Evolutionary conservation across 2,329 filamentous ascomycete genomes (phyloP).

Genomic region (Ophiosphaerella narmari): DNA sequence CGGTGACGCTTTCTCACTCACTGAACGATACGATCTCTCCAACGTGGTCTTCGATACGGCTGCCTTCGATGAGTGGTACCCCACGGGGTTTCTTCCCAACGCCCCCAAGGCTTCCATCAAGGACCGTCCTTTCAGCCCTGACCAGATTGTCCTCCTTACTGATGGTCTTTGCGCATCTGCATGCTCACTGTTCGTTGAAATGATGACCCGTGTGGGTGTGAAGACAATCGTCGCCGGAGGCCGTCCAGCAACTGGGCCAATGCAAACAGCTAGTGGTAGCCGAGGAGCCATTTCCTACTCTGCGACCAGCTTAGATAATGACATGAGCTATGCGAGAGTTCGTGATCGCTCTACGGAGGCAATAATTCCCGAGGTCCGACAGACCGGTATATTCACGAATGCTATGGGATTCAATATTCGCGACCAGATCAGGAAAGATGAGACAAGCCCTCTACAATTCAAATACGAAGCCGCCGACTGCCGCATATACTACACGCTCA

Average conservation of each 20-base stretch:
- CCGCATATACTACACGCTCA: slow-evolving; percentile 45
- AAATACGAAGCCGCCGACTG: slow-evolving; percentile 47
- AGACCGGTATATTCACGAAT: slow-evolving; percentile 27
- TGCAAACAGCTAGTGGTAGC: slow-evolving; percentile 53
- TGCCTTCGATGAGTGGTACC: slow-evolving; percentile 37
- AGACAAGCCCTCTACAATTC: slow-evolving; percentile 43
- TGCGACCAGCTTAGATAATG: slow-evolving; percentile 41
- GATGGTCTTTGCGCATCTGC: slow-evolving; percentile 62
- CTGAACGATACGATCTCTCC: slow-evolving; percentile 21
- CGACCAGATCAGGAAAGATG: slow-evolving; percentile 44
- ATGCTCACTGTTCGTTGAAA: slow-evolving; percentile 59
- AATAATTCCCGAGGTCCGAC: slow-evolving; percentile 4
- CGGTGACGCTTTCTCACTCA: slow-evolving; percentile 35
- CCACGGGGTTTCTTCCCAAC: not conserved
- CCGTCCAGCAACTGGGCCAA: slow-evolving; percentile 52
- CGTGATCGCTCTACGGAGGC: not conserved
- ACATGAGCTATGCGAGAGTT: slow-evolving; percentile 14
- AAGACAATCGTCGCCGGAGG: slow-evolving; percentile 62
- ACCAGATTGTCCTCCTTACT: slow-evolving; percentile 49
- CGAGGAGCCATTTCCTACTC: slow-evolving; percentile 55
- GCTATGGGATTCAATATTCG: slow-evolving; percentile 42
- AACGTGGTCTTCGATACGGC: slow-evolving; percentile 6
- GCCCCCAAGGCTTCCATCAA: no score
- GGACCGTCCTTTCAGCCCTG: not conserved
- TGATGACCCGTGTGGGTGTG: slow-evolving; percentile 54